phyloP scores from a whole-genome alignment of 2,329 filamentous ascomycete species.

The Pseudogymnoascus sp. region DNA sequence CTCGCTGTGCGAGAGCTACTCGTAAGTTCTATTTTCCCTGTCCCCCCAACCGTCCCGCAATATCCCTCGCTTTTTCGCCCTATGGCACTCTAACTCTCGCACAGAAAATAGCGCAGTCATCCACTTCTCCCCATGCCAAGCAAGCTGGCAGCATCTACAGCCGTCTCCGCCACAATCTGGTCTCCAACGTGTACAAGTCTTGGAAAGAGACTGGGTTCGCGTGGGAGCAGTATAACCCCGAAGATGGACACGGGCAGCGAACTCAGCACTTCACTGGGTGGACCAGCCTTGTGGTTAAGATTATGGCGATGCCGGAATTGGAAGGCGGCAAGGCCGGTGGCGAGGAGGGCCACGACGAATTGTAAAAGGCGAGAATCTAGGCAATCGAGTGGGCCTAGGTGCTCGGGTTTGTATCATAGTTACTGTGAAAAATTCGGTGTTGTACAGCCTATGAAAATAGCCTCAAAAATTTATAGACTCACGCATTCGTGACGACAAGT shows the following conservation, averaged over 20 bases:
- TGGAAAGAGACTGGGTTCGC: slow-evolving; percentile 93
- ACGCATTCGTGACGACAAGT: background rate
- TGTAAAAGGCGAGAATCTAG: slow-evolving; percentile 12
- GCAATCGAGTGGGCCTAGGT: background rate
- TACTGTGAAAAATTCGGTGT: background rate
- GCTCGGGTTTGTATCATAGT: background rate
- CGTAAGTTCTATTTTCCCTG: slow-evolving; percentile 43
- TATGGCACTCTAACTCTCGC: slow-evolving; percentile 22
- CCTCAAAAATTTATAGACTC: background rate
- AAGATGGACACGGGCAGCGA: slow-evolving; percentile 85
- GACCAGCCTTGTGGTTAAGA: slow-evolving; percentile 97
- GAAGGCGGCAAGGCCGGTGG: slow-evolving; percentile 9
- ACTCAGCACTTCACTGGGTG: slow-evolving; percentile 98
- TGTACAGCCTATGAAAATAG: background rate
- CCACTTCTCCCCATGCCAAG: slow-evolving; percentile 53
- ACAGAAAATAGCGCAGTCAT: slow-evolving; percentile 49
- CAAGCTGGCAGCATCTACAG: slow-evolving; percentile 67
- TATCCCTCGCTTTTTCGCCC: background rate
- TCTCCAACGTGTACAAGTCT: slow-evolving; percentile 77
- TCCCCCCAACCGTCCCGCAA: slow-evolving; percentile 9
- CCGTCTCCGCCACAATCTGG: slow-evolving; percentile 70
- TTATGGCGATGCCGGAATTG: slow-evolving; percentile 82
- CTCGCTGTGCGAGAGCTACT: slow-evolving; percentile 69
- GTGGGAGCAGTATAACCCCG: slow-evolving; percentile 97
- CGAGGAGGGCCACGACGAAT: slow-evolving; percentile 18